A percentile compares a stretch with the other conserved stretches of the same genome.
Conservation (phyloP, 1,284 basidiomycete genomes). For the Chiua sp. region DNA sequence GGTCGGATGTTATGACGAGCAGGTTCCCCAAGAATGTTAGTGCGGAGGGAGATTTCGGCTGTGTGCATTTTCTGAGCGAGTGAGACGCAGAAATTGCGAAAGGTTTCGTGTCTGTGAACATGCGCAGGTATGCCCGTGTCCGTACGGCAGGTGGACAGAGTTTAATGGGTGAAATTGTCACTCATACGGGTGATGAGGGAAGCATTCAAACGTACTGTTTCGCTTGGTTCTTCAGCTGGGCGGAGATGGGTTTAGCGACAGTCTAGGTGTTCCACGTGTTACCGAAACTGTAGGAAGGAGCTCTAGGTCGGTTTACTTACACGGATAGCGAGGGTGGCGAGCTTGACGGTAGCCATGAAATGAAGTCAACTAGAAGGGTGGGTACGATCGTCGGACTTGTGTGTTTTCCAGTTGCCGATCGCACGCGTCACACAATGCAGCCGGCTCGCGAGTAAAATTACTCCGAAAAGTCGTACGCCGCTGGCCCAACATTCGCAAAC, state of each 20-base stretch:
- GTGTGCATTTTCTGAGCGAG: slow-evolving; percentile 86
- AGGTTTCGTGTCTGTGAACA: slow-evolving; percentile 74
- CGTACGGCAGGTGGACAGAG: too few relatives aligned
- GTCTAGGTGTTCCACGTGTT: slow-evolving; percentile 53
- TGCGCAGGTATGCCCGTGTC: too few relatives aligned
- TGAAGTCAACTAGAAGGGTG: neutral
- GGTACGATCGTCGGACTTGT: neutral
- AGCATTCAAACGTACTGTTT: slow-evolving; percentile 62
- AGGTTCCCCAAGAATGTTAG: slow-evolving; percentile 81
- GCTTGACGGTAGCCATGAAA: slow-evolving; percentile 72
- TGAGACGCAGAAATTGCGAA: slow-evolving; percentile 75
- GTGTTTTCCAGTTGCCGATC: neutral
- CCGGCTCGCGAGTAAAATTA: neutral
- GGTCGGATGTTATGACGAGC: slow-evolving; percentile 76
- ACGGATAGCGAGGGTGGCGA: slow-evolving; percentile 68
- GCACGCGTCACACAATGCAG: neutral
- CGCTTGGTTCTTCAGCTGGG: slow-evolving; percentile 76
- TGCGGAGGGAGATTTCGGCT: slow-evolving; percentile 77
- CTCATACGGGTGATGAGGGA: neutral
- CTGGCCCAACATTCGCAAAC: too few relatives aligned
- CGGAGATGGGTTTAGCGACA: slow-evolving; percentile 84
- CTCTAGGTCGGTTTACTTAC: slow-evolving; percentile 47
- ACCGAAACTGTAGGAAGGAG: too few relatives aligned
- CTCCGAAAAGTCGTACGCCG: neutral
- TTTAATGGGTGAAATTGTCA: too few relatives aligned